Base-by-base conservation (phyloP, 2,329 filamentous ascomycete species). In the Hymenoscyphus linearis region DNA sequence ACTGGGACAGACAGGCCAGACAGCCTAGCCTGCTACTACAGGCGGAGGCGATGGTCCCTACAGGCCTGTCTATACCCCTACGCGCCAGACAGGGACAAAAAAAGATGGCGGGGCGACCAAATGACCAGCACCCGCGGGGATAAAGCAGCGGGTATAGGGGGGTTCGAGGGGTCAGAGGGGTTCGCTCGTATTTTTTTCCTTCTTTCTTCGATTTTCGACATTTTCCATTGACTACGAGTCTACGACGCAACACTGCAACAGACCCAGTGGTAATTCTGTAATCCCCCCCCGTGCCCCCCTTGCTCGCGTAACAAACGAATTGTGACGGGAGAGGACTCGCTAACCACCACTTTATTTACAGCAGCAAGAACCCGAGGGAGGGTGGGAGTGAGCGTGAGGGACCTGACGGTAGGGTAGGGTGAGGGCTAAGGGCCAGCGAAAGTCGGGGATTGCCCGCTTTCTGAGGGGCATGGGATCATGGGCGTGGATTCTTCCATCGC, bases 101-200 rank as follows among this genome's bases (percentile, higher is more conserved):
- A 25, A 25, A 54, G 52, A 54, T 54, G 52, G 52, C 52, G 52
- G 52, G 52, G 52, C 52, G 52, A 36, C 16, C 27, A 12, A 52
- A 26, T 47, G n/a, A 47, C 52, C 34, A 31, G 26, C 52, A 54
- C 18, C 52, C 27, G 52, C 13, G 26, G 16, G 16, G 16, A 7
- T 54, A 54, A 54, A 54, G 52, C 52, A 34, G 52, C 52, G 14
- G 27, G 25, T 53, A 16, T n/a, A 13, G 26, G 26, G 50, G 37
- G 40, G 40, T 47, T 47, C 40, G 37, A 40, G 37, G 37, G 37
- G 37, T 40, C 16, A 18, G 40, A 47, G 40, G 40, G 40, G 40
- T 47, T 47, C 40, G 22, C 40, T 47, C 40, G 40, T 47, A 22
- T 47, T 18, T 40, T 31, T 31, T 9, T 31, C 10, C 31, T 31